Evolutionary conservation across 2,329 filamentous ascomycete genomes (phyloP).

Genomic region (Sporothrix globosa): DNA sequence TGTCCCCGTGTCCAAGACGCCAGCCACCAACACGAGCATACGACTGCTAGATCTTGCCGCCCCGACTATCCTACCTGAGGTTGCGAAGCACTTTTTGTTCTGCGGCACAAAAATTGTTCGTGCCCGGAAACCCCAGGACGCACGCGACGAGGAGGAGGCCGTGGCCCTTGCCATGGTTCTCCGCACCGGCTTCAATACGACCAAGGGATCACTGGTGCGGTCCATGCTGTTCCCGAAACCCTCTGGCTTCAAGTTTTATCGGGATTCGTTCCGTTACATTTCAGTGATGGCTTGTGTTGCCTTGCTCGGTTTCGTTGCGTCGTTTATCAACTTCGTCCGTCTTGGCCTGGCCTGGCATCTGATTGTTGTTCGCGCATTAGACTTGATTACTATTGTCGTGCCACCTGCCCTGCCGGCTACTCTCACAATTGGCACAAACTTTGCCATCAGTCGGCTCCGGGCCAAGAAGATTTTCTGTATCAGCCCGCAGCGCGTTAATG

Average conservation of each 20-base stretch:
- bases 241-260: slow-evolving; percentile 97
- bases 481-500: slow-evolving; percentile 94
- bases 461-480: slow-evolving; percentile 95
- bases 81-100: slow-evolving; percentile 89
- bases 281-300: slow-evolving; percentile 93
- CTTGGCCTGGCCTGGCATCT: slow-evolving; percentile 83
- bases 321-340: slow-evolving; percentile 89
- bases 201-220: slow-evolving; percentile 90
- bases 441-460: slow-evolving; percentile 84
- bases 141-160: slow-evolving; percentile 75
- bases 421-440: slow-evolving; percentile 93
- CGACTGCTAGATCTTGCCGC: slow-evolving; percentile 74
- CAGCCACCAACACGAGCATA: slow-evolving; percentile 80
- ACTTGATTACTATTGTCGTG: slow-evolving; percentile 96
- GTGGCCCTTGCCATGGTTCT: slow-evolving; percentile 90
- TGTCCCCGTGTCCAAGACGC: slow-evolving; percentile 91
- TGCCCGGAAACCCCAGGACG: slow-evolving; percentile 83
- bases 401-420: slow-evolving; percentile 93
- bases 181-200: slow-evolving; percentile 95
- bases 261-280: slow-evolving; percentile 96
- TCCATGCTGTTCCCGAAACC: slow-evolving; percentile 99
- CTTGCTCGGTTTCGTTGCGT: slow-evolving; percentile 82
- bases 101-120: slow-evolving; percentile 95
- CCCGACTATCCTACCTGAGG: slow-evolving; percentile 78
- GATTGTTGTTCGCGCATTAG: slow-evolving; percentile 87